phyloP scores from a whole-genome alignment of 2,329 filamentous ascomycete species.

The Podosphaera xanthii region DNA sequence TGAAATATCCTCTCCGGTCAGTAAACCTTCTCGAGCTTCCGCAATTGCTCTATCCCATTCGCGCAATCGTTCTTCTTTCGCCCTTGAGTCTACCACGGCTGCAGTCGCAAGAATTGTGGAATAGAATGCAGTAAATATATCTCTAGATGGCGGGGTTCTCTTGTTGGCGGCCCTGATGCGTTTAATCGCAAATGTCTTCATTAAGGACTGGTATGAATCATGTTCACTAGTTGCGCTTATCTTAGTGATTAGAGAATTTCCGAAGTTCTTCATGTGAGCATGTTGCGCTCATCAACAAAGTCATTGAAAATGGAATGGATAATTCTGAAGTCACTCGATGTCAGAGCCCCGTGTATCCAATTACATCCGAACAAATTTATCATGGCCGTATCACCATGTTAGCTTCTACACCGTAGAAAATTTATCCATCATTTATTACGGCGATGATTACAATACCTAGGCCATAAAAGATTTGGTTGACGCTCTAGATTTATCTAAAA shows the following conservation, averaged over 20 bases:
- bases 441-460: too few species aligned
- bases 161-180: conserved; percentile 26
- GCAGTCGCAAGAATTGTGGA: conserved; percentile 44
- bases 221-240: conserved; percentile 38
- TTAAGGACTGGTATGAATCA: conserved; percentile 31
- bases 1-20: neutral
- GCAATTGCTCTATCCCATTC: conserved; percentile 40
- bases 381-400: too few species aligned
- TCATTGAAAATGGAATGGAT: too few species aligned
- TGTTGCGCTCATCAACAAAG: conserved; percentile 4
- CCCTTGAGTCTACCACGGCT: conserved; percentile 34
- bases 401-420: too few species aligned
- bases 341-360: too few species aligned
- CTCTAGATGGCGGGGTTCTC: conserved; percentile 26
- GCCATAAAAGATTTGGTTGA: too few species aligned
- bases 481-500: too few species aligned
- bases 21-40: conserved; percentile 19
- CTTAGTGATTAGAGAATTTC: conserved; percentile 45
- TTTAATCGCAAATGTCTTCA: conserved; percentile 25
- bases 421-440: too few species aligned
- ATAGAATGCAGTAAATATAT: conserved; percentile 43
- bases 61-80: conserved; percentile 32
- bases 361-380: too few species aligned
- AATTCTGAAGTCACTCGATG: too few species aligned
- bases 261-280: conserved; percentile 33